Evolutionary conservation across 148 eudicot species (phyloP).

Genomic region (Chenopodium formosanum): DNA sequence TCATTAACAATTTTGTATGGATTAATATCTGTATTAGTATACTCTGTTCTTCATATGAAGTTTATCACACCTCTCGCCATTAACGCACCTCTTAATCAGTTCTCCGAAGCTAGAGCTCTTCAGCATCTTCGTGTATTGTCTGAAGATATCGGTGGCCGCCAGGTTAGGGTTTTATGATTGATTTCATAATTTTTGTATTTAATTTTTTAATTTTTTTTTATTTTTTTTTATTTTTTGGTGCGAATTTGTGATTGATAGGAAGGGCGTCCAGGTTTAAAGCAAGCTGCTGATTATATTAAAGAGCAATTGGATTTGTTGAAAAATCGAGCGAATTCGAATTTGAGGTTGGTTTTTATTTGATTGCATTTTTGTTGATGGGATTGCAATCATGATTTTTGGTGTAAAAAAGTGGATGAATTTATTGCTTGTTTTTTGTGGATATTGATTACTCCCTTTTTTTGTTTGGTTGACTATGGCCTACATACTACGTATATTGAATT

Average conservation of each 20-base stretch:
- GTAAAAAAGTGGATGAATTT: background rate
- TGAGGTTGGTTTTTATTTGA: slow-evolving; percentile 50
- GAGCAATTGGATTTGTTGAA: slow-evolving; percentile 55
- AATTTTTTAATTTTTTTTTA: background rate
- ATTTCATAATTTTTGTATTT: background rate
- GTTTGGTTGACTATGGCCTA: slow-evolving; percentile 9
- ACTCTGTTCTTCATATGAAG: slow-evolving; percentile 67
- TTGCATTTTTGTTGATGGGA: slow-evolving; percentile 7
- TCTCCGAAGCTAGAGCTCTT: slow-evolving; percentile 86
- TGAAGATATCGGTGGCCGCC: slow-evolving; percentile 76
- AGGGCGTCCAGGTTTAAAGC: slow-evolving; percentile 78
- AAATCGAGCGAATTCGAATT: slow-evolving; percentile 56
- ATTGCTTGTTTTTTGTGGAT: background rate
- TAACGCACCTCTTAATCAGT: slow-evolving; percentile 69
- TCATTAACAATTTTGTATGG: slow-evolving; percentile 55
- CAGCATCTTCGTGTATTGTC: slow-evolving; percentile 79
- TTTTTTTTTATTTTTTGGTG: background rate
- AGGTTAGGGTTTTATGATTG: slow-evolving; percentile 28
- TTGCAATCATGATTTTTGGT: background rate
- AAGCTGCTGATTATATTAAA: slow-evolving; percentile 80
- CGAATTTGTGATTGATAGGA: slow-evolving; percentile 39
- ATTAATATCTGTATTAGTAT: slow-evolving; percentile 47
- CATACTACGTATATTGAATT: background rate
- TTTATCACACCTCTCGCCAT: slow-evolving; percentile 58
- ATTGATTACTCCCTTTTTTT: background rate